Percentiles rank a stretch among this genome's conserved stretches.
phyloP scores from a whole-genome alignment of 768 basidiomycete species.

The Russula brevipes region DNA sequence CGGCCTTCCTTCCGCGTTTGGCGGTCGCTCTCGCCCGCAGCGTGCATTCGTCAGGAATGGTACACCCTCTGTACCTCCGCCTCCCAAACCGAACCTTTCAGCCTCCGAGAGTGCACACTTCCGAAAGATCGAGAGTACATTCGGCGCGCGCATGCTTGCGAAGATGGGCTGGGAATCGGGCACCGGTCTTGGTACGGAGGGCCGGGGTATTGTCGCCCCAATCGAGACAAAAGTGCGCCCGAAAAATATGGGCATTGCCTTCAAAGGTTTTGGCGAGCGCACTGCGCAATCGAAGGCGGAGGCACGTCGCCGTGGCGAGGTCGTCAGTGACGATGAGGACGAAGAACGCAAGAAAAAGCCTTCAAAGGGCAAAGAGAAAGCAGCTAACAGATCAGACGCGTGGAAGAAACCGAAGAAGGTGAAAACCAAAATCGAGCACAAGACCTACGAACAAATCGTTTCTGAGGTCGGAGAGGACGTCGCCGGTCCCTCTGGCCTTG shows the following conservation, averaged over 20 bases:
- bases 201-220: constrained; percentile 83
- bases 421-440: constrained; percentile 85
- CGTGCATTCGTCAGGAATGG: constrained; percentile 54
- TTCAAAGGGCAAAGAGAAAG: constrained; percentile 47
- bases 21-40: constrained; percentile 36
- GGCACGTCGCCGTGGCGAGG: constrained; percentile 67
- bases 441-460: constrained; percentile 94
- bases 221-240: constrained; percentile 82
- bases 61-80: constrained; percentile 37
- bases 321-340: constrained; percentile 68
- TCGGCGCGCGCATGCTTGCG: constrained; percentile 84
- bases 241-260: constrained; percentile 82
- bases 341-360: constrained; percentile 44
- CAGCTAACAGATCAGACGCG: constrained; percentile 53
- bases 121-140: constrained; percentile 63
- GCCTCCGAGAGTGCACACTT: constrained; percentile 77
- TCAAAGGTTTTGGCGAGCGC: constrained; percentile 82
- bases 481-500: constrained; percentile 48
- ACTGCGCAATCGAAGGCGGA: constrained; percentile 81
- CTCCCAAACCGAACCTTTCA: constrained; percentile 50
- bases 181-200: constrained; percentile 65
- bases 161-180: constrained; percentile 96
- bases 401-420: constrained; percentile 87
- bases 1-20: constrained; percentile 39
- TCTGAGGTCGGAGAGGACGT: constrained; percentile 72